phyloP scores from a whole-genome alignment of 2,329 filamentous ascomycete species.

The Neoascochyta sp. region DNA sequence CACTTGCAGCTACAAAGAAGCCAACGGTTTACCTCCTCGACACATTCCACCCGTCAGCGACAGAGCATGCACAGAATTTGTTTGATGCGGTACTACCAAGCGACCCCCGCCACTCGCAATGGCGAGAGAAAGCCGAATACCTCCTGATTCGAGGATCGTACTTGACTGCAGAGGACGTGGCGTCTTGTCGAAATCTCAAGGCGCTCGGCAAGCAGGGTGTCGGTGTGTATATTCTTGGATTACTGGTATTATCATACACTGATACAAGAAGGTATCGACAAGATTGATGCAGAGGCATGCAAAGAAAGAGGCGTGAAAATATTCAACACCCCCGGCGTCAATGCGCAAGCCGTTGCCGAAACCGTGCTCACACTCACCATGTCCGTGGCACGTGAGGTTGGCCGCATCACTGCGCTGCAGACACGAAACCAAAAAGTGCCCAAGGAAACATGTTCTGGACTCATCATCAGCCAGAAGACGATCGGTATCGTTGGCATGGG shows the following conservation, averaged over 20 bases:
- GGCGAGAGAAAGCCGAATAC: slow-evolving; percentile 42
- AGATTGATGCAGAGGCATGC: slow-evolving; percentile 42
- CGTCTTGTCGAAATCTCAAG: slow-evolving; percentile 34
- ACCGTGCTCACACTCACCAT: slow-evolving; percentile 38
- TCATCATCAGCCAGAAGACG: slow-evolving; percentile 43
- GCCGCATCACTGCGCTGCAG: slow-evolving; percentile 25
- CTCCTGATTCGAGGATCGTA: slow-evolving; percentile 40
- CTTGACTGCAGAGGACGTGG: slow-evolving; percentile 41
- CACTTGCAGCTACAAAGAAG: slow-evolving; percentile 11
- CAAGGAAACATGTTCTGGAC: slow-evolving; percentile 44
- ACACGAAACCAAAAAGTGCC: slow-evolving; percentile 32
- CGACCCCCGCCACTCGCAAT: slow-evolving; percentile 38
- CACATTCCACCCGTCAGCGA: slow-evolving; percentile 38
- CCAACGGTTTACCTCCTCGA: slow-evolving; percentile 44
- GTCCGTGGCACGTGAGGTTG: slow-evolving; percentile 24
- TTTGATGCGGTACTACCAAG: slow-evolving; percentile 41
- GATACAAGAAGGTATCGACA: slow-evolving; percentile 42
- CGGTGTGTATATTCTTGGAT: slow-evolving; percentile 25
- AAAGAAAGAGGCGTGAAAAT: slow-evolving; percentile 41
- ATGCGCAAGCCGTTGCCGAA: slow-evolving; percentile 44
- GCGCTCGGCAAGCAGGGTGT: slow-evolving; percentile 50
- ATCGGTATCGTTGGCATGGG: slow-evolving; percentile 50
- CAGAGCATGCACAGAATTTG: slow-evolving; percentile 33
- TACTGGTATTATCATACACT: not conserved
- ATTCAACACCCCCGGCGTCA: slow-evolving; percentile 49